Base-by-base conservation (phyloP, 202 grass and related monocot species). In the Tripidium arundinaceum region DNA sequence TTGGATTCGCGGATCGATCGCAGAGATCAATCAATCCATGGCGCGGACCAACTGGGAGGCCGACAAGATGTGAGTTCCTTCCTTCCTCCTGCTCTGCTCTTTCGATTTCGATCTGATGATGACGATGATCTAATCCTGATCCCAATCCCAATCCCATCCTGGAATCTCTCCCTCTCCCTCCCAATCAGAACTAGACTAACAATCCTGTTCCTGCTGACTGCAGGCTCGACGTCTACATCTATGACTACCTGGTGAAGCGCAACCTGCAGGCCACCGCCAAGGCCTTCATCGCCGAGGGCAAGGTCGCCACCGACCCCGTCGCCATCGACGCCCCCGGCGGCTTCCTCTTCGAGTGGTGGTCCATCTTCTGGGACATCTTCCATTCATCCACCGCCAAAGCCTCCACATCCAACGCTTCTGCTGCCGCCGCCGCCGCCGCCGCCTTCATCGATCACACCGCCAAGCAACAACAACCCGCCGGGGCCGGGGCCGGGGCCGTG, bases 261-360 rank as follows among this genome's bases (percentile, higher is more conserved):
- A 93, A 99, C 79, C 80, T 99, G 41, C 96, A 93, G 83, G 79
- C 85, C 36, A 95, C 92, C 21, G 96, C 96, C 2, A 95, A 95
- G 80, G 88, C 96, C 72, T 99, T 99, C 92, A 91, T 95, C 71
- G 72, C 83, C 57, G 96, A 99, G 90, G 90, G 92, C 37, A 93
- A 95, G 78, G 92, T 99, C 79, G 86, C 96, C n/a, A 86, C 92
- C 22, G 92, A 99, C 75, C 96, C 96, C n/a, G 96, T 99, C 34
- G 96, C 96, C 5, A 95, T 95, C 81, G 96, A 98, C 70, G 92
- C 96, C 72, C 96, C 96, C 18, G 90, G 92, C 26, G 92, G 92
- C 10, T 98, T 98, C 69, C 92, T 98, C 65, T 98, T 95, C 46
- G 92, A 98, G 73, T 98, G 96, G 96, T 98, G 96, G 96, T 98